Base-by-base conservation (phyloP, 495 filamentous ascomycete species). In the Penicillium parvum region DNA sequence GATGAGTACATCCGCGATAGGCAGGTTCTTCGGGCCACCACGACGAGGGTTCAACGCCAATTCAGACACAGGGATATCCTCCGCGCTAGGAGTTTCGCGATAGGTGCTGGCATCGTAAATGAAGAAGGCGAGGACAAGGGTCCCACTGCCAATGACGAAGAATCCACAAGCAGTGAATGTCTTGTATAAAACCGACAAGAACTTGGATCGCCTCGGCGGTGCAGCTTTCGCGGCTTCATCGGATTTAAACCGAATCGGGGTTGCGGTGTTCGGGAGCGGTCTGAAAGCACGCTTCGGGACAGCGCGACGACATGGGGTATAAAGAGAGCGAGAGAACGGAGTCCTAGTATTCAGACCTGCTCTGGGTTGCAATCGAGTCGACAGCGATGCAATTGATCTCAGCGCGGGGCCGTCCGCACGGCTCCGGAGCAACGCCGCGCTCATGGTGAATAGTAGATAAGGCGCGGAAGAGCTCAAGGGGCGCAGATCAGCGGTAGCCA, bases 11-110 rank as follows among this genome's bases (percentile, higher is more conserved):
- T 96, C 88, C 7, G 87, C 81, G 46, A 99, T 95, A 0, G 91
- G 92, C 7, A 99, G 70, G 55, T 97, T 96, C 71, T 99, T 99
- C 0, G 92, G 94, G 0, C 94, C 94, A 21, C 94, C 94, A 15
- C 77, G 78, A 36, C 81, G 78, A 1, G 94, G 94, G 32, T 80
- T 77, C 20, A 99, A 67, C 0, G 94, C 94, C 15, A 85, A 60
- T 50, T 89, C 77, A 0, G 92, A 88, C 7, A 99, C 83, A 32
- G 82, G 77, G 49, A 96, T 79, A 51, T 96, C 91, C 43, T 69
- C 69, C 32, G 74, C 75, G 11, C 64, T 75, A 0, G 76, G 64
- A 34, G 78, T 68, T 45, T 86, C 82, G 32, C 79, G 79, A 64
- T 97, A 97, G 8, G 94, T 97, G 33, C 80, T 85, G 11, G 88